Evolutionary conservation across 2,329 filamentous ascomycete genomes (phyloP), one percentile per base, ranked within the genome.

Genomic region (Hymenoscyphus scutula): DNA sequence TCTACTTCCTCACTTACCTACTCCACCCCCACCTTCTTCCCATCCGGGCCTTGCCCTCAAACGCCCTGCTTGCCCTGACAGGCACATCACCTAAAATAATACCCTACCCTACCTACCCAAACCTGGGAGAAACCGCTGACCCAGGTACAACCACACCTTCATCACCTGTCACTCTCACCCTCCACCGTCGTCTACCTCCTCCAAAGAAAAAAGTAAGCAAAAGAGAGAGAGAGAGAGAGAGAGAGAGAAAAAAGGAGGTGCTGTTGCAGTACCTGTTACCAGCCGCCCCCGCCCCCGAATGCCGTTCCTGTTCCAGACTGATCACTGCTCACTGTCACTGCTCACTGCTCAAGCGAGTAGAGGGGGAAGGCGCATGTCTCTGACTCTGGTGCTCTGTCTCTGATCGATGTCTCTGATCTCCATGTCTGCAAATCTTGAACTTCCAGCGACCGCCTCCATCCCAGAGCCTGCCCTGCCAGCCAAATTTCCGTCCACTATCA

Each of bases 151-250:
- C 57, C 41, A 30, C 45, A 32, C 57, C 13, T n/a, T 25, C 41
- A n/a, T 59, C 45, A 53, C 27, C 45, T 53, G 57, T n/a, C n/a
- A n/a, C n/a, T n/a, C n/a, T 30, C 45, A 29, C 23, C 57, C 25
- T 38, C 25, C 25, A 15, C 30, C 57, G 19, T 6, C 41, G 10
- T 48, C 41, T 23, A 23, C 19, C 41, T 23, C 7, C 17, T 5
- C n/a, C n/a, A n/a, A n/a, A 45, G 10, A 30, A 45, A 38, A 27
- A 59, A 59, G 57, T 59, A 59, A 59, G 57, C 57, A 59, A 53
- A 30, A 45, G 48, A 27, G 25, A 48, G 3, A 19, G n/a, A n/a
- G n/a, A n/a, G n/a, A n/a, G n/a, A n/a, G n/a, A n/a, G n/a, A n/a
- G n/a, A n/a, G n/a, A n/a, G n/a, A n/a, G n/a, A n/a, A n/a, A n/a